Base-by-base conservation (phyloP, 352 stramenopile species). In the Pelagophyceae sp. region DNA sequence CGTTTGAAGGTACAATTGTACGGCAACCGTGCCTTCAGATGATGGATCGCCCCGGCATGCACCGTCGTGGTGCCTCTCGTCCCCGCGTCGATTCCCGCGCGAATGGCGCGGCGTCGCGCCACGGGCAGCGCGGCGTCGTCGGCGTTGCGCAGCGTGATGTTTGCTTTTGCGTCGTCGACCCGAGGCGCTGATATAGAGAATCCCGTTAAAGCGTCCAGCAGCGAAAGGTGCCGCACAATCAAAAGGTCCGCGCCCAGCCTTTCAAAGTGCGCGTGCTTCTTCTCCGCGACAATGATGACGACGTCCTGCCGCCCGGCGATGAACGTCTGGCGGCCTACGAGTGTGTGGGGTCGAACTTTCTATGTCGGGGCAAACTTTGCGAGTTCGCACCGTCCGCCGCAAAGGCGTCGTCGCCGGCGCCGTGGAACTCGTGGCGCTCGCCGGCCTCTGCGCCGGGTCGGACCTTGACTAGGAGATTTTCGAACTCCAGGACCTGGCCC, bases 241-340 rank as follows among this genome's bases (percentile, higher is more conserved):
- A 86, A 78, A 1, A 86, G 79, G 69, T 85, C 79, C 32, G 71
- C 76, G 67, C 80, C 82, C 50, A 83, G 79, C 70, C 82, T 79
- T 51, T 79, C 38, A 72, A 83, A 83, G 35, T 77, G 65, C 1
- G 50, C 23, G 72, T 85, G 80, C 33, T 82, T 70, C 69, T 82
- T 65, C 45, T 82, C 58, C 63, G 84, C 38, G 37, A 86, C 27
- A 17, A 86, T 63, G 51, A 86, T 80, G 20, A 84, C 71, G 67
- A 86, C 77, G 74, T 86, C 82, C 17, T 31, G 67, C 15, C 67
- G 67, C 5, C 61, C 61, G 15, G 29, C 35, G 67, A 54, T 11
- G 45, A n/a, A n/a, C n/a, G n/a, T n/a, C n/a, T n/a, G n/a, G n/a
- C n/a, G n/a, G n/a, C n/a, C n/a, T n/a, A n/a, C n/a, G n/a, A n/a